Evolutionary conservation across 148 eudicot species (phyloP), one percentile per base, ranked within the genome.

Genomic region (Rhododendron griersonianum): DNA sequence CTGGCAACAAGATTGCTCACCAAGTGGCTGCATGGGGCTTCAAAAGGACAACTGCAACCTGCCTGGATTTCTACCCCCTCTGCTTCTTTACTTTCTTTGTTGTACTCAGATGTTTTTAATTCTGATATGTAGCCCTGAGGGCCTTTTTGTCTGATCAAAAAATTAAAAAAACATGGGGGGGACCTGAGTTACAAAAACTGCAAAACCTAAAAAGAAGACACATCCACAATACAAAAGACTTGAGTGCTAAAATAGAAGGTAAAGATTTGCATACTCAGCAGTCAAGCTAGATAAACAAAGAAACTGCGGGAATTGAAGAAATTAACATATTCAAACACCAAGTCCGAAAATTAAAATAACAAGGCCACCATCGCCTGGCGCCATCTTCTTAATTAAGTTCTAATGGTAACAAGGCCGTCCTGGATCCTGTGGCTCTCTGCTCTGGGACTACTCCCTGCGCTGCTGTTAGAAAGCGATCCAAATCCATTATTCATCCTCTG

Each of bases 401-500:
- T 63, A 23, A 82, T 39, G 53, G 84, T 86, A 79, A 90, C 79
- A 85, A 87, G 15, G 83, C 86, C 89, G 48, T 87, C 89, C 21
- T 79, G 83, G 18, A 73, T 30, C 84, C 82, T 87, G 81, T 85
- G 86, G 88, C 69, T 88, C 45, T 87, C 92, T 0, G 88, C 78
- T 50, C 88, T 80, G 1, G 93, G 93, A 83, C 94, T 92, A 80
- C 93, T 92, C 55, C 93, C 94, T 4, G 93, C 93, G 75, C 97
- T 94, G 87, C 95, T 92, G 84, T 91, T 92, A 3, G 95, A 93
- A 50, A 92, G 81, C 4, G 95, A 95, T 25, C 86, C 88, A 7
- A 91, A 87, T 18, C 91, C 76, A 33, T 28, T 71, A 33, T 33
- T 80, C 21, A 88, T 84, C 93, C 87, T 92, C 80, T 95, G 98